Conservation (phyloP, 2,329 filamentous ascomycete species). For the Daldinia sp. region DNA sequence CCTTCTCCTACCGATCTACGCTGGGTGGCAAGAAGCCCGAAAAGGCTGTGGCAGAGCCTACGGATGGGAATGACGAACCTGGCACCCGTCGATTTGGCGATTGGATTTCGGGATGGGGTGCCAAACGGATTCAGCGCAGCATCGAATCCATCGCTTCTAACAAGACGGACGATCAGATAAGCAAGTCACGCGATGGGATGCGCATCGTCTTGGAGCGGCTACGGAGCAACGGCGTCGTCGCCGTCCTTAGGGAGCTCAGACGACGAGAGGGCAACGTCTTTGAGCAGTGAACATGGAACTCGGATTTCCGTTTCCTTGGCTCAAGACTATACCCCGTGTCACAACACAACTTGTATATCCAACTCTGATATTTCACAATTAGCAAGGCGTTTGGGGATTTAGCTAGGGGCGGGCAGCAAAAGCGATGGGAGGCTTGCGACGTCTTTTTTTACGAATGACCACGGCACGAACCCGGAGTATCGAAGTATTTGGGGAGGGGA, state of each 20-base stretch:
- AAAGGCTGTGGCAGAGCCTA: slow-evolving; percentile 52
- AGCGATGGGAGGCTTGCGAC: slow-evolving; percentile 5
- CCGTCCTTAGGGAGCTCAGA: slow-evolving; percentile 62
- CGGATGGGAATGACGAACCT: slow-evolving; percentile 53
- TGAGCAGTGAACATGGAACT: slow-evolving; percentile 37
- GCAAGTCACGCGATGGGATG: slow-evolving; percentile 86
- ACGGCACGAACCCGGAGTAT: not conserved
- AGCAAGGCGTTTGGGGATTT: slow-evolving; percentile 38
- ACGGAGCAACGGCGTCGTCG: slow-evolving; percentile 65
- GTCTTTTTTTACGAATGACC: slow-evolving; percentile 11
- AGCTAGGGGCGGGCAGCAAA: slow-evolving; percentile 10
- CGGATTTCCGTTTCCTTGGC: not conserved
- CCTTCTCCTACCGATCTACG: slow-evolving; percentile 75
- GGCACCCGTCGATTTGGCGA: slow-evolving; percentile 47
- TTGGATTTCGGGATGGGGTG: slow-evolving; percentile 66
- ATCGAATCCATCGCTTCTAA: slow-evolving; percentile 82
- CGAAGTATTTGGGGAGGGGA: not conserved
- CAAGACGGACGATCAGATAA: slow-evolving; percentile 79
- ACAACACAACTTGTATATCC: slow-evolving; percentile 20
- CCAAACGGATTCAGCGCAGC: slow-evolving; percentile 76
- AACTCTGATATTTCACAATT: slow-evolving; percentile 25
- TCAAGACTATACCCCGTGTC: not conserved
- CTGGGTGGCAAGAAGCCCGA: slow-evolving; percentile 74
- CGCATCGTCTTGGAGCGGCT: slow-evolving; percentile 78
- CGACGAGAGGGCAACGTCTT: slow-evolving; percentile 54